Evolutionary conservation across 2,329 filamentous ascomycete genomes (phyloP).

Genomic region (Cordyceps militaris): DNA sequence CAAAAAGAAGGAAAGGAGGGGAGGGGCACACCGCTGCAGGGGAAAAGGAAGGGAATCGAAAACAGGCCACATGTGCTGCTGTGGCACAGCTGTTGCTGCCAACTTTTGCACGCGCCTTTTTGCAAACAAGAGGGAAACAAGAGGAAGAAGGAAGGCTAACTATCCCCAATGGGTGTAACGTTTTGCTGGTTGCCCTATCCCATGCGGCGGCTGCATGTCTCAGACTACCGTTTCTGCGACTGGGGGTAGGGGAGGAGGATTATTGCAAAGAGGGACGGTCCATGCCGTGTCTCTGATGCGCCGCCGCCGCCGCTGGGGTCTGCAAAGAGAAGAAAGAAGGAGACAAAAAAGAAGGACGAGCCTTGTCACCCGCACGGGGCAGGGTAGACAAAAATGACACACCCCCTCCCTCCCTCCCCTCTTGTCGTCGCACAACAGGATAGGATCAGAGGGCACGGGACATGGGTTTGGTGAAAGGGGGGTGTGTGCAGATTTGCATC

Average conservation of each 20-base stretch:
- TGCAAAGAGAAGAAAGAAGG: background rate
- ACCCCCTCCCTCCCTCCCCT: background rate
- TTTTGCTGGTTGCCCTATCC: background rate
- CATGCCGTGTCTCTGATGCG: slow-evolving; percentile 11
- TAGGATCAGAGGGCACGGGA: background rate
- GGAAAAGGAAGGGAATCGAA: background rate
- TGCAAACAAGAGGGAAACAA: background rate
- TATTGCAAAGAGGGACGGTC: background rate
- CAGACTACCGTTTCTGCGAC: background rate
- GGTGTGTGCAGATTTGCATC: background rate
- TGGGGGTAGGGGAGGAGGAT: background rate
- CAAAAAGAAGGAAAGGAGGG: background rate
- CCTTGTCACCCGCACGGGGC: background rate
- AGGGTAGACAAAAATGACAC: background rate
- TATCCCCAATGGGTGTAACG: background rate
- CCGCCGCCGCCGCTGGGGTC: background rate
- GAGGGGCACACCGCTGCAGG: background rate
- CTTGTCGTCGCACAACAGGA: background rate
- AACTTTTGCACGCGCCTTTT: background rate
- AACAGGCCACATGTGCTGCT: background rate
- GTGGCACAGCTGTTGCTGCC: background rate
- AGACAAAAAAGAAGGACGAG: background rate
- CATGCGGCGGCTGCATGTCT: slow-evolving; percentile 6
- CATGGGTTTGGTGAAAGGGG: background rate
- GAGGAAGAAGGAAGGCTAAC: background rate